Base-by-base conservation (phyloP, 129 eudicot genomes). In the Flaveria brownii region DNA sequence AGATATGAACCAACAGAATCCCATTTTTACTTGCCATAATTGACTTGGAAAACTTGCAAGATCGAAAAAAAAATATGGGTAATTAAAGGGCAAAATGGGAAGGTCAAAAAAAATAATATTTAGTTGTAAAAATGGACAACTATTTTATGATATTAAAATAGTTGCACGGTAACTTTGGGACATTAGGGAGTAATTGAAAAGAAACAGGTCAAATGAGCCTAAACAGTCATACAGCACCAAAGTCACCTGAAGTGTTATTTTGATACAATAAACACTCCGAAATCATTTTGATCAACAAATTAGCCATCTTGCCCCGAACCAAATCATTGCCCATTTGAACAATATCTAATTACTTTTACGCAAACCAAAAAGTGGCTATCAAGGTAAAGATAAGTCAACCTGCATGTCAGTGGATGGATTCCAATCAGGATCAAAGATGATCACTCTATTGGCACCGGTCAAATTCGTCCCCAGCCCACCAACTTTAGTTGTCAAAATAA, bases 351-450 rank as follows among this genome's bases (percentile, higher is more conserved):
- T 62, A n/a, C 20, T 26, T 7, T 62, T 14, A 62, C 30, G 10
- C 68, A 36, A 28, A 62, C 30, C 45, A 2, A 13, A 43, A 23
- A 3, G 22, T 66, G 15, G 10, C 5, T 12, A 42, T 36, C 25
- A 5, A 13, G 9, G 11, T 54, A 18, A 20, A 57, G n/a, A 68
- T 23, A 71, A 26, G 70, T 25, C 11, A 61, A 94, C 97, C 99
- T 94, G 99, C 88, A 89, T 94, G 49, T 94, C 99, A 15, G 90
- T 94, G 56, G 99, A 94, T 9, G 99, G 99, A 75, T 94, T 94
- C 97, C 99, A 94, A 77, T 94, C 97, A 56, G 99, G 99, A 78
- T 94, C 97, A 82, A 91, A 94, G 55, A 94, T 94, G 73, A 91
- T 94, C 16, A 94, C 99, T 78, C 99, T 83, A 80, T 94, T 84